Percentiles rank a stretch among this genome's conserved stretches.
Evolutionary conservation across 1,284 basidiomycete species (phyloP).

Genomic region (Clitocybe nebularis): DNA sequence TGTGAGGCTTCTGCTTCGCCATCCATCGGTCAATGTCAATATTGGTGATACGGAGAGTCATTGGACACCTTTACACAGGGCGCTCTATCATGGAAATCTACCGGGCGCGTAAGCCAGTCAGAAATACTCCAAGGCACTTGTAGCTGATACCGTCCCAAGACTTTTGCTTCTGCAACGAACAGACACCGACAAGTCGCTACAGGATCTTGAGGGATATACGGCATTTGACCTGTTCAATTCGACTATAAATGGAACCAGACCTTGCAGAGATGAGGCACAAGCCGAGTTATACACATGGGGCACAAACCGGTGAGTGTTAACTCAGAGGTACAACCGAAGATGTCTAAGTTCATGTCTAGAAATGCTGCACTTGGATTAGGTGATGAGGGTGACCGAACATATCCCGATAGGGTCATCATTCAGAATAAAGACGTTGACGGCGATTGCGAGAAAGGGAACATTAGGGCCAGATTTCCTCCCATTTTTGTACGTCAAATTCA

Average conservation of each 20-base stretch:
- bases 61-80: conserved; percentile 92
- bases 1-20: conserved; percentile 75
- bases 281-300: conserved; percentile 91
- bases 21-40: conserved; percentile 81
- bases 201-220: conserved; percentile 89
- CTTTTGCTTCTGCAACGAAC: conserved; percentile 71
- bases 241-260: conserved; percentile 74
- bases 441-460: conserved; percentile 22
- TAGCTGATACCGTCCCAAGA: conserved; percentile 30
- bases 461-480: conserved; percentile 45
- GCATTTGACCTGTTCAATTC: conserved; percentile 94
- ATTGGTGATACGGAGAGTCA: conserved; percentile 79
- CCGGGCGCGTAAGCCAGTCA: conserved; percentile 55
- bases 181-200: conserved; percentile 74
- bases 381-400: conserved; percentile 74
- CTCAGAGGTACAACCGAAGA: background rate
- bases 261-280: conserved; percentile 34
- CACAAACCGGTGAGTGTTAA: conserved; percentile 58
- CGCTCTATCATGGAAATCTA: conserved; percentile 86
- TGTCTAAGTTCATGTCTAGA: conserved; percentile 29
- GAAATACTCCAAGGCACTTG: conserved; percentile 12
- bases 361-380: conserved; percentile 85
- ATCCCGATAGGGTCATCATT: conserved; percentile 78
- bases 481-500: conserved; percentile 63
- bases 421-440: conserved; percentile 32